Evolutionary conservation across 805 yeast genomes (phyloP).

Genomic region (Candida patagonica): DNA sequence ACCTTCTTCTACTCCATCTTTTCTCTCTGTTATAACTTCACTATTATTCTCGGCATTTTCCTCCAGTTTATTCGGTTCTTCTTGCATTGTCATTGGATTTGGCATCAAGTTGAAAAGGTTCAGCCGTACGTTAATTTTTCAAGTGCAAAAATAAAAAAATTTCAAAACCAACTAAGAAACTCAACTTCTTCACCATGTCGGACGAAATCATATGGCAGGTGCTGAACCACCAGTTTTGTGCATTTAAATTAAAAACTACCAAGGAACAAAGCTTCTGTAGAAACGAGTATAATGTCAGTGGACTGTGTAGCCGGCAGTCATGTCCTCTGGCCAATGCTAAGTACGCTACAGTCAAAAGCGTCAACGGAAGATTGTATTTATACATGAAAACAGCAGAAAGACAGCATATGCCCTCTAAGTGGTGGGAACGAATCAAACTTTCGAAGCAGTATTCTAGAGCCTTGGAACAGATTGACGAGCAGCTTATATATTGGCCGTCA

Average conservation of each 20-base stretch:
- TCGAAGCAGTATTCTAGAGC: slow-evolving; percentile 87
- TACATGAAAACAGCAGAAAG: slow-evolving; percentile 98
- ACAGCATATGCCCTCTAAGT: slow-evolving; percentile 85
- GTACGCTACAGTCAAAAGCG: slow-evolving; percentile 29
- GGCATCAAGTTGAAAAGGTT: not conserved
- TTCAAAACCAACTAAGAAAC: not conserved
- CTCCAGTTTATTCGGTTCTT: too few relatives aligned
- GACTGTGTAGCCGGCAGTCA: slow-evolving; percentile 84
- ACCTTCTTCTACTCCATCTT: not conserved
- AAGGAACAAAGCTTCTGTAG: slow-evolving; percentile 89
- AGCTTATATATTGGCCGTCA: slow-evolving; percentile 87
- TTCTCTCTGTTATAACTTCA: not conserved
- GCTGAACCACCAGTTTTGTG: slow-evolving; percentile 89
- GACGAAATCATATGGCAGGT: slow-evolving; percentile 83
- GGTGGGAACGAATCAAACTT: slow-evolving; percentile 92
- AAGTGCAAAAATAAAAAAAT: not conserved
- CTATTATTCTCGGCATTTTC: not conserved
- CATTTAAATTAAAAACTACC: slow-evolving; percentile 83
- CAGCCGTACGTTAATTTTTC: not conserved
- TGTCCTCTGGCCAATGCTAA: slow-evolving; percentile 83
- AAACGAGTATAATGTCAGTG: slow-evolving; percentile 92
- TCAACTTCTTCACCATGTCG: slow-evolving; percentile 12
- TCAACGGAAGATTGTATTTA: slow-evolving; percentile 28
- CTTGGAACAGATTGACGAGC: slow-evolving; percentile 77
- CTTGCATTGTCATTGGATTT: too few relatives aligned